Evolutionary conservation across 164 flowering plant species (phyloP), one percentile per base, ranked within the genome.

Genomic region (Echeveria elegans): DNA sequence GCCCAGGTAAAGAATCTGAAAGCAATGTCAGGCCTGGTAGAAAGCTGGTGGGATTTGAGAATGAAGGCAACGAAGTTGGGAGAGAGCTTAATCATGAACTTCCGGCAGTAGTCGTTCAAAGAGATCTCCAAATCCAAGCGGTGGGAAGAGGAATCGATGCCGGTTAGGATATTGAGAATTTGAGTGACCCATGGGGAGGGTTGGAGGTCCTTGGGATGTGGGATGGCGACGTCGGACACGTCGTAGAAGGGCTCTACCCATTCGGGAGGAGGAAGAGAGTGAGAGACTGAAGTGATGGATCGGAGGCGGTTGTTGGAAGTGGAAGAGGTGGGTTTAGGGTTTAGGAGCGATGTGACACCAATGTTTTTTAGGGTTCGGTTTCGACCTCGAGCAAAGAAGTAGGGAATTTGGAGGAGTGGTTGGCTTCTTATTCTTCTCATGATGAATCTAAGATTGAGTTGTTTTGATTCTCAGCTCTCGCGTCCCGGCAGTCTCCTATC

Each of bases 1-100:
- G 94, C 88, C 99, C 97, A 95, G 37, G 9, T 5, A 68, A 95
- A 95, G 77, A 92, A 85, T 38, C 85, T 75, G 26, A 78, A 64
- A 34, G 87, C 92, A 19, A 78, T 8, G 24, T 72, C 80, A 6
- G 89, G 77, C 53, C 76, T 68, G 16, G 28, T 56, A 11, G 74
- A 48, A 5, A 85, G 40, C 65, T 74, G 69, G 1, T 41, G 64
- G 0, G 86, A 83, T 21, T 67, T 65, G 37, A 92, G 76, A 7
- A 88, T 52, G 56, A 52, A 80, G 0, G 92, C 62, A 12, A 87
- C 87, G 60, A 95, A 92, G 64, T 68, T 81, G 5, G 96, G 97
- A 0, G 97, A 79, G 31, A 94, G 71, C 43, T 76, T 80, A 66
- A 94, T 77, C 63, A 92, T 70, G 69, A 82, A 85, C 31, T 78